A percentile compares a stretch with the other conserved stretches of the same genome.
Conservation (phyloP, 1,139 yeast genomes). For the Kluyveromyces marxianus region DNA sequence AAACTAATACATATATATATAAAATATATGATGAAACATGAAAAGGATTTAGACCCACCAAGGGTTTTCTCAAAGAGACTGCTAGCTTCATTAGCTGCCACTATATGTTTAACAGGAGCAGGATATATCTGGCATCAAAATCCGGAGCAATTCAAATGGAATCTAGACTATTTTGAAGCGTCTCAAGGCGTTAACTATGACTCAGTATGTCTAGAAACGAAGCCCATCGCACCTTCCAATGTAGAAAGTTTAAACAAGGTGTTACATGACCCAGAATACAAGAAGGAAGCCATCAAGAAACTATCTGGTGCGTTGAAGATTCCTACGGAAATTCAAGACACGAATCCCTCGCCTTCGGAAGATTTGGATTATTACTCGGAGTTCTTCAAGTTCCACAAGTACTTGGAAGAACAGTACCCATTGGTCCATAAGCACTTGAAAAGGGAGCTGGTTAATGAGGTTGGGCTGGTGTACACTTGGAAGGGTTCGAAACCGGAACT, state of each 20-base stretch:
- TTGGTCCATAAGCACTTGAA: constrained; percentile 41
- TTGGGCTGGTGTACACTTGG: constrained; percentile 63
- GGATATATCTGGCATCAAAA: too few relatives aligned
- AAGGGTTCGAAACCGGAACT: constrained; percentile 45
- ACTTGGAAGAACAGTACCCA: constrained; percentile 53
- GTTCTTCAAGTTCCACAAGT: constrained; percentile 42
- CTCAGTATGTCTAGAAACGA: constrained; percentile 8
- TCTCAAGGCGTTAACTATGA: neutral
- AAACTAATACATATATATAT: too few relatives aligned
- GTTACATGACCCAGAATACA: constrained; percentile 34
- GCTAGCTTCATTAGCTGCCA: too few relatives aligned
- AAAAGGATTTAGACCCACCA: too few relatives aligned
- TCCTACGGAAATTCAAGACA: constrained; percentile 57
- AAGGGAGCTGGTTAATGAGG: constrained; percentile 52
- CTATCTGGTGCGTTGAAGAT: constrained; percentile 48
- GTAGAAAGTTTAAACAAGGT: constrained; percentile 20
- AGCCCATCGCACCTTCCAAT: constrained; percentile 10
- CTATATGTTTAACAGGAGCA: too few relatives aligned
- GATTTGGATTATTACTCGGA: constrained; percentile 26
- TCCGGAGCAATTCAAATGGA: too few relatives aligned
- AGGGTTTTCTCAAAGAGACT: too few relatives aligned
- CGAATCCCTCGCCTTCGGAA: constrained; percentile 36
- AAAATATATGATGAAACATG: too few relatives aligned
- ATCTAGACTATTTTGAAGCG: neutral
- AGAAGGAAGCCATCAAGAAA: constrained; percentile 35